Base-by-base conservation (phyloP, 2,329 filamentous ascomycete genomes). In the Tolypocladium cylindrosporum region DNA sequence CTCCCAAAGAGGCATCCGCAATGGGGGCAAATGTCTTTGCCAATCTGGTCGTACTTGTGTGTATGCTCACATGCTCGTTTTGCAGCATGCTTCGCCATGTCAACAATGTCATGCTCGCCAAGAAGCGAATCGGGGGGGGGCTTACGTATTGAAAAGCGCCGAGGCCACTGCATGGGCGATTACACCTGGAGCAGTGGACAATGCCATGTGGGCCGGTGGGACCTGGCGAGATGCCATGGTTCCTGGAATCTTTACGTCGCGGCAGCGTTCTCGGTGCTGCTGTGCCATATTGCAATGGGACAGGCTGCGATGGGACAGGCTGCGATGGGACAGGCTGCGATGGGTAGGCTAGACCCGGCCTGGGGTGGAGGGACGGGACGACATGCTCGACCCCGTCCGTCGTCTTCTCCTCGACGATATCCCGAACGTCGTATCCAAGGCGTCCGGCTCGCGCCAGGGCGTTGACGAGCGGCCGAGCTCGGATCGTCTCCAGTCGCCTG, bases 361-460 rank as follows among this genome's bases (percentile, higher is more conserved):
- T 61, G 56, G 45, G 63, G 4, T 52, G 54, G 36, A 66, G 36
- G 7, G 69, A 68, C 2, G 73, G 71, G 27, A 77, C 72, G 21
- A 77, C 72, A 34, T 67, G 69, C 59, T 78, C 75, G 39, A 36
- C 56, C 14, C 64, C 62, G 42, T 63, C 57, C 16, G 63, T 60
- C 13, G 59, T 67, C 43, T 60, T 69, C 55, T 79, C 75, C 39
- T 78, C 74, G 14, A 82, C 69, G 3, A 80, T 71, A 57, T 84
- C 82, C 39, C 71, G 69, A 0, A 72, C 70, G 55, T 82, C 77
- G 57, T 84, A 85, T 2, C 82, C 82, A 0, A 85, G 74, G 2
- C 82, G 79, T 62, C 83, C 79, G 1, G 81, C 80, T 41, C 77
- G 73, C 2, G 81, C 81, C 24, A 85, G 73, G 16, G 80, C 79